Percentiles rank a stretch among this genome's conserved stretches.
Conservation (phyloP, 176 grass and related monocot species). For the Poa annua region DNA sequence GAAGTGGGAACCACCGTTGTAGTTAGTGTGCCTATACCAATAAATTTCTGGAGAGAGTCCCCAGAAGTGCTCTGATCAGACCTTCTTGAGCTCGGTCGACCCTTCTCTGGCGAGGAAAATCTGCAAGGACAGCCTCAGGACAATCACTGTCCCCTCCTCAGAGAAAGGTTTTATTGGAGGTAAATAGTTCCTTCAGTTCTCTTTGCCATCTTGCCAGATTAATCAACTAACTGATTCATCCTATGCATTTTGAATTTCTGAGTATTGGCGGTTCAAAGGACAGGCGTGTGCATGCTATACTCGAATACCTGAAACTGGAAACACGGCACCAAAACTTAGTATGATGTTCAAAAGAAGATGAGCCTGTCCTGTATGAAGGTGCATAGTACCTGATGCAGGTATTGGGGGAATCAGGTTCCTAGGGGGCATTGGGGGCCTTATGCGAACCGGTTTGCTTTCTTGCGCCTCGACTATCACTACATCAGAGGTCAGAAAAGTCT, state of each 20-base stretch:
- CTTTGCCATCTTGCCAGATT: conserved; percentile 4
- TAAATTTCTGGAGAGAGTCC: no score
- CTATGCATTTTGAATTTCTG: background rate
- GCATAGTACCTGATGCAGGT: conserved; percentile 50
- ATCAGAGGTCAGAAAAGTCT: conserved; percentile 87
- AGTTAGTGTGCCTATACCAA: no score
- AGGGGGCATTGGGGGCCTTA: conserved; percentile 63
- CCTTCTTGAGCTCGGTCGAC: conserved; percentile 33
- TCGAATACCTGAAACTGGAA: conserved; percentile 63
- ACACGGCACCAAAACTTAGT: conserved; percentile 28
- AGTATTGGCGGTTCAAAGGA: background rate
- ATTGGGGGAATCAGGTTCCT: conserved; percentile 59
- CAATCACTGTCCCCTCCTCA: conserved; percentile 47
- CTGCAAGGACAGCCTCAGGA: conserved; percentile 34
- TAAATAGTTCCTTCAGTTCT: background rate
- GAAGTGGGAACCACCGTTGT: no score
- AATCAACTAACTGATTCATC: background rate
- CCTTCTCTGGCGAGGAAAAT: conserved; percentile 30
- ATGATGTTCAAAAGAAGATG: conserved; percentile 17
- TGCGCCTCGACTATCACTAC: conserved; percentile 80
- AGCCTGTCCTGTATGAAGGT: background rate
- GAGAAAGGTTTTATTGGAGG: background rate
- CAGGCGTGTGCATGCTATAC: conserved; percentile 34
- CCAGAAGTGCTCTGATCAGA: background rate
- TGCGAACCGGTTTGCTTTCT: conserved; percentile 55